Conservation (phyloP, 495 filamentous ascomycete species). For the Aspergillus wentii region DNA sequence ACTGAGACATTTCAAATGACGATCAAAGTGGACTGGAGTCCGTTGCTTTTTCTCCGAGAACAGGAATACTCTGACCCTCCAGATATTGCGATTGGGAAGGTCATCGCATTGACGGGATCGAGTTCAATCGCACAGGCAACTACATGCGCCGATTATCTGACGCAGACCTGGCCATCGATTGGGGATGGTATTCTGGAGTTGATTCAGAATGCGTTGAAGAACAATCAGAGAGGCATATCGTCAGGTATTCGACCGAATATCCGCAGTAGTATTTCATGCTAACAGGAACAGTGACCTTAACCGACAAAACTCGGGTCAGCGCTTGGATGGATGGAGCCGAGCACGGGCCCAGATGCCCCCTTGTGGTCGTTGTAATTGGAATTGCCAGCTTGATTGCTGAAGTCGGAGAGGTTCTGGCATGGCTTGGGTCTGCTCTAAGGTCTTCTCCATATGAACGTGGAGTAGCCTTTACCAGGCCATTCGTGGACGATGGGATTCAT, state of each 20-base stretch:
- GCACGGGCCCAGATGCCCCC: too few species aligned
- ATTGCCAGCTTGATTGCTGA: constrained; percentile 1
- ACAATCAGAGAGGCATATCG: too few species aligned
- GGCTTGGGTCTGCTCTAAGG: constrained; percentile 5
- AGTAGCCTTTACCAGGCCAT: constrained; percentile 3
- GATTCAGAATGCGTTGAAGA: too few species aligned
- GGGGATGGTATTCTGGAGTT: constrained; percentile 16
- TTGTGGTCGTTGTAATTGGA: too few species aligned
- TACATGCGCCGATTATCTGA: constrained; percentile 21
- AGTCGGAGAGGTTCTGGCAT: constrained; percentile 5
- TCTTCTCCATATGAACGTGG: not conserved
- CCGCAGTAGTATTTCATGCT: too few species aligned
- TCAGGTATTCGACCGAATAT: too few species aligned
- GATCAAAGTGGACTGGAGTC: constrained; percentile 18
- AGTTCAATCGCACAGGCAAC: constrained; percentile 20
- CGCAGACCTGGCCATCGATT: constrained; percentile 25
- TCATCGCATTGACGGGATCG: constrained; percentile 23
- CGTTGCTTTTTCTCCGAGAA: constrained; percentile 14
- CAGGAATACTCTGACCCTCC: constrained; percentile 15
- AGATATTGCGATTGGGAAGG: constrained; percentile 12
- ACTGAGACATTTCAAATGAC: not conserved
- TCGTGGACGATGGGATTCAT: not conserved
- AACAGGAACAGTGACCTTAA: too few species aligned
- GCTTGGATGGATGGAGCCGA: too few species aligned
- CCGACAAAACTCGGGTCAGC: too few species aligned